A percentile compares a stretch with the other conserved stretches of the same genome.
Conservation (phyloP, 176 grass and related monocot genomes). For the Lolium rigidum region DNA sequence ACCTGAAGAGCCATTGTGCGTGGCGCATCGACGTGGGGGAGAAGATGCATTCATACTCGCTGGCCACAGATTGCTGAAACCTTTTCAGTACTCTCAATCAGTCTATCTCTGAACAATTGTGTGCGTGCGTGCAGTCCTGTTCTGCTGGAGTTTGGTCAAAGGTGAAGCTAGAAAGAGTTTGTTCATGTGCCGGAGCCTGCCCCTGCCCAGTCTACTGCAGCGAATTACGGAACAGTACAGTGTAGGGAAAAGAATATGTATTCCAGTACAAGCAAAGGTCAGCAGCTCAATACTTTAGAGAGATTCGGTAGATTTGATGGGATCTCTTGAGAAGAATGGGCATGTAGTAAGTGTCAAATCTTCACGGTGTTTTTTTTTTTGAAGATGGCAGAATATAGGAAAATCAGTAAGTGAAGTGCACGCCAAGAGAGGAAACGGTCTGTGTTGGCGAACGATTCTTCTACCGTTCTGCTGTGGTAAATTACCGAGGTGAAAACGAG, state of each 20-base stretch:
- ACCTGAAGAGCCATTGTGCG: not conserved
- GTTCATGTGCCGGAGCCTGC: constrained; percentile 41
- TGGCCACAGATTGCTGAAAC: constrained; percentile 22
- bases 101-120: constrained; percentile 4
- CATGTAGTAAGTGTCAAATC: constrained; percentile 2
- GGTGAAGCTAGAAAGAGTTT: constrained; percentile 22
- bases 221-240: constrained; percentile 43
- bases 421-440: constrained; percentile 21
- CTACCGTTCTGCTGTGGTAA: constrained; percentile 20
- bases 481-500: constrained; percentile 32
- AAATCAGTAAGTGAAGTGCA: constrained; percentile 41
- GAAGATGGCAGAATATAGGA: not conserved
- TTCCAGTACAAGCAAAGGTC: constrained; percentile 24
- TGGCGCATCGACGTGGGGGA: constrained; percentile 4
- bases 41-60: constrained; percentile 34
- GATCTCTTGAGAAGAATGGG: constrained; percentile 45
- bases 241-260: constrained; percentile 12
- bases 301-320: constrained; percentile 49
- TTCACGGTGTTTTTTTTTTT: not conserved
- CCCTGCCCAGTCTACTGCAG: constrained; percentile 32
- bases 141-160: constrained; percentile 28
- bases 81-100: not conserved
- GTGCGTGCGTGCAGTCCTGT: not conserved
- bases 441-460: constrained; percentile 23
- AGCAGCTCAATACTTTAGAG: constrained; percentile 2